phyloP scores from a whole-genome alignment of 768 basidiomycete genomes.

The Tylopilus subfusipes region DNA sequence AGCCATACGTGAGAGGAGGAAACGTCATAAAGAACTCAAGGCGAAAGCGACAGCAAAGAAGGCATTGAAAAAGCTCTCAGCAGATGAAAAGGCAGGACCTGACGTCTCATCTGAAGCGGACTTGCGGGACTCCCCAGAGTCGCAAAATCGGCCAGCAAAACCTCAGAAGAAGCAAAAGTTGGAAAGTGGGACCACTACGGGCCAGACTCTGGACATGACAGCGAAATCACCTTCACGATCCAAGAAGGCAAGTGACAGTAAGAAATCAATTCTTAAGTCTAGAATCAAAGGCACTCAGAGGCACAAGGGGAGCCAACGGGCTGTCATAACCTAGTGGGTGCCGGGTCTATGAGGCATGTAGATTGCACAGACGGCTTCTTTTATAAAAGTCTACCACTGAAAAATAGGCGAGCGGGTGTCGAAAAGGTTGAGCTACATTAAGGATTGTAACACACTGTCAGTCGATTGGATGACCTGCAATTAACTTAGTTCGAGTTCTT shows the following conservation, averaged over 20 bases:
- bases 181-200: not conserved
- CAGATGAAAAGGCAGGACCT: not conserved
- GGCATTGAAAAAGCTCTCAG: constrained; percentile 2
- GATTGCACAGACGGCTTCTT: constrained; percentile 8
- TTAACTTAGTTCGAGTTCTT: constrained; percentile 1
- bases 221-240: constrained; percentile 1
- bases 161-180: constrained; percentile 18
- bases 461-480: constrained; percentile 64
- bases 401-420: not conserved
- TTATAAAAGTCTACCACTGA: constrained; percentile 5
- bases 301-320: not conserved
- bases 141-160: constrained; percentile 1
- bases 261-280: constrained; percentile 2
- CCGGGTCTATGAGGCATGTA: not conserved
- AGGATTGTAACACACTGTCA: constrained; percentile 56
- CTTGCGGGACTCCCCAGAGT: not conserved
- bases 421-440: constrained; percentile 37
- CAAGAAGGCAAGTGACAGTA: not conserved
- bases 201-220: not conserved
- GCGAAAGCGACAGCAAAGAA: constrained; percentile 40
- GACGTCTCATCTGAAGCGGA: not conserved
- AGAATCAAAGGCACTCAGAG: not conserved
- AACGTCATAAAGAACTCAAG: constrained; percentile 44
- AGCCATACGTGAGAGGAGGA: constrained; percentile 45
- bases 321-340: constrained; percentile 4